Evolutionary conservation across 768 basidiomycete species (phyloP).

Genomic region (Aureoboletus auriporus): DNA sequence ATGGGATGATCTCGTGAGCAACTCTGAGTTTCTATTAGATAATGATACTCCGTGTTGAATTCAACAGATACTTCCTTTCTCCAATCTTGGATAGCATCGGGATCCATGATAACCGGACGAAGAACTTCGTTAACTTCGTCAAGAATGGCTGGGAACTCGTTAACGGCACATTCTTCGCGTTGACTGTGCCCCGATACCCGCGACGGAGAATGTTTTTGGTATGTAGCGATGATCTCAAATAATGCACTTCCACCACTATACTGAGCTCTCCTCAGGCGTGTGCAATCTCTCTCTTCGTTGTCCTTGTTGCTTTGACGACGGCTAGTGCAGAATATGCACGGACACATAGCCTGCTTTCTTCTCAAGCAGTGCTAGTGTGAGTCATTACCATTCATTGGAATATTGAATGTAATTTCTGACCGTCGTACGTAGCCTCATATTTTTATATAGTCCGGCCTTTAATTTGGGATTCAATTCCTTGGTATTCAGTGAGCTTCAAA

Average conservation of each 20-base stretch:
- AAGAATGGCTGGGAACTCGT: not conserved
- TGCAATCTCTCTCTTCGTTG: constrained; percentile 7
- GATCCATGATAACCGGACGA: no score
- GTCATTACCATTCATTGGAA: not conserved
- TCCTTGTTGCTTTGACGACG: no score
- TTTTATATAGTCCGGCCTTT: constrained; percentile 2
- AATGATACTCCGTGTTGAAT: not conserved
- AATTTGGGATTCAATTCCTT: not conserved
- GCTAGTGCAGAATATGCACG: constrained; percentile 2
- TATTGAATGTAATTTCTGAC: not conserved
- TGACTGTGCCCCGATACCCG: constrained; percentile 4
- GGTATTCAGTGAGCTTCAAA: no score
- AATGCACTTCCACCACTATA: no score
- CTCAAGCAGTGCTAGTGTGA: not conserved
- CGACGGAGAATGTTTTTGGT: constrained; percentile 4
- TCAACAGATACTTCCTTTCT: no score
- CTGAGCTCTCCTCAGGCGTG: not conserved
- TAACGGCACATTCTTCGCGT: not conserved
- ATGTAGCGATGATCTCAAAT: not conserved
- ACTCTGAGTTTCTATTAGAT: not conserved
- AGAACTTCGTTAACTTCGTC: constrained; percentile 2
- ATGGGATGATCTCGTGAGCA: constrained; percentile 8
- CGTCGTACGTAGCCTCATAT: constrained; percentile 1
- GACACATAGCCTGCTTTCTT: not conserved
- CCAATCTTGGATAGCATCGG: no score